phyloP scores from a whole-genome alignment of 768 basidiomycete genomes.

The Lactarius evosmus region DNA sequence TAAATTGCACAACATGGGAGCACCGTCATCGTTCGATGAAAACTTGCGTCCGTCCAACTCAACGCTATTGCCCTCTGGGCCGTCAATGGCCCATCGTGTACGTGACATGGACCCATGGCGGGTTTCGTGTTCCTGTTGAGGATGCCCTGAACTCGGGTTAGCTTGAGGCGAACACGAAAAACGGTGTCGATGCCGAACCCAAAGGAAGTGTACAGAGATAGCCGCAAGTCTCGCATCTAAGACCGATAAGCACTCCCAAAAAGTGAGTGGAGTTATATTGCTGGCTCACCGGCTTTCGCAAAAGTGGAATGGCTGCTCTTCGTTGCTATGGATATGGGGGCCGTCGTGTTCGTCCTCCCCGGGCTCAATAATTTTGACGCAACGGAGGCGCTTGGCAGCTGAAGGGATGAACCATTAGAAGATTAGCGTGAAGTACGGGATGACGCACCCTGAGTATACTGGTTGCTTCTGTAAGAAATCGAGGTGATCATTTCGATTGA shows the following conservation, averaged over 20 bases:
- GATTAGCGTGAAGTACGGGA: not conserved
- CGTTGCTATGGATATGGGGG: conserved; percentile 47
- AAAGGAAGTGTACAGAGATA: conserved; percentile 57
- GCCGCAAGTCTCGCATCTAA: conserved; percentile 51
- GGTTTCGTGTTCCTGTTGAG: conserved; percentile 59
- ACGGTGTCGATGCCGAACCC: conserved; percentile 36
- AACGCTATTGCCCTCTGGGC: conserved; percentile 45
- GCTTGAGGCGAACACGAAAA: not conserved
- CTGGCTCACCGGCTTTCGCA: conserved; percentile 45
- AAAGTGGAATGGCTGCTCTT: conserved; percentile 47
- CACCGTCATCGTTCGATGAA: conserved; percentile 51
- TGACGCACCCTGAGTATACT: conserved; percentile 53
- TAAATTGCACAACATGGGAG: conserved; percentile 60
- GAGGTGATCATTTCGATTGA: not conserved
- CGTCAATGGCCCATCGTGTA: conserved; percentile 55
- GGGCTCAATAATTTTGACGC: conserved; percentile 45
- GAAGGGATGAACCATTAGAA: not conserved
- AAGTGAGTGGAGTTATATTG: not conserved
- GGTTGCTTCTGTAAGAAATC: no score
- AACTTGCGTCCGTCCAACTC: conserved; percentile 57
- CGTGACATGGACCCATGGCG: conserved; percentile 60
- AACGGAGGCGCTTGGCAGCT: conserved; percentile 52
- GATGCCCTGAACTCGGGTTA: conserved; percentile 41
- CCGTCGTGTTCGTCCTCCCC: conserved; percentile 44
- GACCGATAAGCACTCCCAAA: not conserved